These are phyloP conservation scores for Aspergillus sclerotialis DNA, from an alignment of 2,329 filamentous ascomycete genomes.

Conservation along the genomic window DNA sequence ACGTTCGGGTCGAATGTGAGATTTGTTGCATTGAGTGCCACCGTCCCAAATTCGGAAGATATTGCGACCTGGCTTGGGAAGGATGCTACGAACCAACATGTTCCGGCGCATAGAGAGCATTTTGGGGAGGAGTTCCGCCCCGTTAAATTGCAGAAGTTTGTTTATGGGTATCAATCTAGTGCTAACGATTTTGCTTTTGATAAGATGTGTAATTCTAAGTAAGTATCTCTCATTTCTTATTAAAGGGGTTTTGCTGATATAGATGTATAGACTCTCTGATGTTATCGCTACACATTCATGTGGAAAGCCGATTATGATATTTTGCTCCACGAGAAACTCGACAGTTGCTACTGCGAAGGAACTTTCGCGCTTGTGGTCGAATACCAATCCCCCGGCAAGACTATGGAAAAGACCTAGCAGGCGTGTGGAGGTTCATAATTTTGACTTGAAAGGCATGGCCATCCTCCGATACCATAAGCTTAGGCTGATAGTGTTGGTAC, in stretches of 20 bases:
- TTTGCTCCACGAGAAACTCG: constrained; percentile 71
- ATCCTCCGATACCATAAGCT: constrained; percentile 1
- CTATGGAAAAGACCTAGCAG: constrained; percentile 57
- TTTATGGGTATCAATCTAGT: constrained; percentile 61
- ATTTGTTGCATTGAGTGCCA: constrained; percentile 76
- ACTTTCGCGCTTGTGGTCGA: constrained; percentile 60
- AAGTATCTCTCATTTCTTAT: constrained; percentile 11
- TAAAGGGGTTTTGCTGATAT: background rate
- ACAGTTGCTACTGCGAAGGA: constrained; percentile 60
- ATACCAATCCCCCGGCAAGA: constrained; percentile 44
- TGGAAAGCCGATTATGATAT: constrained; percentile 72
- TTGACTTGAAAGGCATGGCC: constrained; percentile 52
- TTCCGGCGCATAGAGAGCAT: constrained; percentile 59
- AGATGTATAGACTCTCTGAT: constrained; percentile 50
- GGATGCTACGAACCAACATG: constrained; percentile 50
- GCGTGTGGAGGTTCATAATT: constrained; percentile 47
- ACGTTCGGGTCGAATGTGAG: constrained; percentile 66
- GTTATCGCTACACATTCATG: constrained; percentile 61
- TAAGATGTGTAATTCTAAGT: constrained; percentile 57
- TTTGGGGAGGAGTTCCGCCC: constrained; percentile 78
- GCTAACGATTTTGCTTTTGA: constrained; percentile 74
- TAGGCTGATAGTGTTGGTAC: constrained; percentile 7
- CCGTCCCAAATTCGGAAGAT: constrained; percentile 74
- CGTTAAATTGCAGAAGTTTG: constrained; percentile 67
- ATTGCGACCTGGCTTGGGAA: constrained; percentile 74